These are phyloP conservation scores for Botrytis squamosa DNA, from an alignment of 2,329 filamentous ascomycete species.

Conservation along the genomic window DNA sequence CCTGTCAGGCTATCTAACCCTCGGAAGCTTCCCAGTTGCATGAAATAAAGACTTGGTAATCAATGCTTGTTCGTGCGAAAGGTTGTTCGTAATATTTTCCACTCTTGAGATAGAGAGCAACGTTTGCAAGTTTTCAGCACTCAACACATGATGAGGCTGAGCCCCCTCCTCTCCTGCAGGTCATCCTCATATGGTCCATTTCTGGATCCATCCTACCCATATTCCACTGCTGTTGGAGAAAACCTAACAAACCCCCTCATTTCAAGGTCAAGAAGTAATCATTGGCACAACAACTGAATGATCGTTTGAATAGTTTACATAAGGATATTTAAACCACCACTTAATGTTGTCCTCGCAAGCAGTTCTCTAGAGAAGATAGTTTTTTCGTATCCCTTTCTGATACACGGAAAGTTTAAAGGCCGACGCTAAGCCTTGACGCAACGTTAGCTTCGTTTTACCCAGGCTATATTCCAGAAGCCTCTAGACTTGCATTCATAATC, in stretches of 20 bases:
- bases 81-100: not conserved
- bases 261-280: no score
- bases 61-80: not conserved
- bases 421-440: not conserved
- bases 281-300: not conserved
- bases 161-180: conserved; percentile 1
- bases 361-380: not conserved
- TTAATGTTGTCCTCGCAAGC: not conserved
- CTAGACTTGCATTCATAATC: conserved; percentile 25
- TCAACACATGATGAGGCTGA: not conserved
- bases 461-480: conserved; percentile 30
- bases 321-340: not conserved
- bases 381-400: not conserved
- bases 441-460: conserved; percentile 7
- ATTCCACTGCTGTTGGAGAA: not conserved
- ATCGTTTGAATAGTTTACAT: not conserved
- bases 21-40: not conserved
- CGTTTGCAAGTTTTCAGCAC: not conserved
- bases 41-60: not conserved
- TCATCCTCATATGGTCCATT: not conserved
- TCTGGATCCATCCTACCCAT: not conserved
- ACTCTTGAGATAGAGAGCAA: not conserved
- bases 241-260: not conserved
- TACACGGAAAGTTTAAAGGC: not conserved
- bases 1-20: not conserved